A percentile compares a stretch with the other conserved stretches of the same genome.
Conservation (phyloP, 495 filamentous ascomycete genomes). For the Podospora tetraspora region DNA sequence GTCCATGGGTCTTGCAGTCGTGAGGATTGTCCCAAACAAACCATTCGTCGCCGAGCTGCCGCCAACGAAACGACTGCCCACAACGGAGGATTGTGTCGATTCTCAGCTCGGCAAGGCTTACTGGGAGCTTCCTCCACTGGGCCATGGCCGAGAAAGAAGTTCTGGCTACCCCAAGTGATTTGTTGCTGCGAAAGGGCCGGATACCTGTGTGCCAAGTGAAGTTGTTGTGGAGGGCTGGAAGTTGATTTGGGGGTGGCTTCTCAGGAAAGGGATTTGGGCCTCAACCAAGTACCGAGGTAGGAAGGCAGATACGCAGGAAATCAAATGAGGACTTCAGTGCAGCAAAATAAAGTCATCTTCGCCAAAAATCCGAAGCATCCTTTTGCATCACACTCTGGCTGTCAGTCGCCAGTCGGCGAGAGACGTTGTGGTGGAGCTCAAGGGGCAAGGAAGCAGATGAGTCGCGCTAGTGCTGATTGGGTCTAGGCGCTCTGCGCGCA, state of each 20-base stretch:
- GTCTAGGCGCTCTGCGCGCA: conserved; percentile 10
- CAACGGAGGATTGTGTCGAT: conserved; percentile 87
- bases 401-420: neutral
- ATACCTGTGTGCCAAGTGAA: neutral
- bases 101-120: conserved; percentile 76
- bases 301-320: neutral
- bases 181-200: neutral
- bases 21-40: conserved; percentile 24
- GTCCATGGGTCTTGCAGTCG: neutral
- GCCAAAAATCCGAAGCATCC: neutral
- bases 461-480: conserved; percentile 15
- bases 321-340: neutral
- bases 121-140: conserved; percentile 76
- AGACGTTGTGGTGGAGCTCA: neutral
- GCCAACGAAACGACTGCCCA: conserved; percentile 93
- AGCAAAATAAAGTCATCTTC: neutral
- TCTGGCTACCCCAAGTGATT: too few species aligned
- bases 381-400: neutral
- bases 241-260: neutral
- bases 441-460: neutral
- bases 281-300: too few species aligned
- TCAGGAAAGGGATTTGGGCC: neutral
- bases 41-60: conserved; percentile 80
- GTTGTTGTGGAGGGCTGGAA: neutral
- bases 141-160: conserved; percentile 14